A percentile compares a stretch with the other conserved stretches of the same genome.
These are phyloP conservation scores for Phialophora expanda DNA, from an alignment of 2,329 filamentous ascomycete genomes.

Conservation along the genomic window DNA sequence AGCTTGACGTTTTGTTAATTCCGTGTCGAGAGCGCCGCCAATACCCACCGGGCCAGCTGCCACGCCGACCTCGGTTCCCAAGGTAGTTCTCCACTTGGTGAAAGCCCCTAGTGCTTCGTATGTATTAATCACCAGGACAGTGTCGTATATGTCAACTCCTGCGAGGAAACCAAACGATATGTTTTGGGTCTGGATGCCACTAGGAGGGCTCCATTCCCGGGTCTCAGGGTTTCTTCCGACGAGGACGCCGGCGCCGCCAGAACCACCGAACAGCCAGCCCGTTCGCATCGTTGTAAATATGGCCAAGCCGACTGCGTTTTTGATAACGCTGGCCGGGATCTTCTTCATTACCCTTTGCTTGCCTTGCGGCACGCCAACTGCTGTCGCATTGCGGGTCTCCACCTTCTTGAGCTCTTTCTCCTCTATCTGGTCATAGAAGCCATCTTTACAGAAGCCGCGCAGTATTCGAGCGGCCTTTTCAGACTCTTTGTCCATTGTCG, in stretches of 20 bases:
- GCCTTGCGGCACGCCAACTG: conserved; percentile 54
- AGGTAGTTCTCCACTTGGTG: conserved; percentile 74
- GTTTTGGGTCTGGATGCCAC: conserved; percentile 88
- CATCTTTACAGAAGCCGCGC: conserved; percentile 85
- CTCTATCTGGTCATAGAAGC: conserved; percentile 67
- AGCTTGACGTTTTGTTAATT: conserved; percentile 69
- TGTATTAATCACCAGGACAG: conserved; percentile 89
- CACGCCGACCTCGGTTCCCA: conserved; percentile 80
- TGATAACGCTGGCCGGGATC: conserved; percentile 83
- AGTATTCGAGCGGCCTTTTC: conserved; percentile 90
- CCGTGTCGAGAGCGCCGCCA: conserved; percentile 73
- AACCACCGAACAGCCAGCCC: conserved; percentile 88
- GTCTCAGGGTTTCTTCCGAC: conserved; percentile 78
- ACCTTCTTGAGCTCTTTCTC: conserved; percentile 58
- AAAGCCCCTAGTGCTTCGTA: conserved; percentile 83
- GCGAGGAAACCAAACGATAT: conserved; percentile 86
- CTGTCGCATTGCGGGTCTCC: conserved; percentile 41
- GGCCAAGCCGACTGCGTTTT: conserved; percentile 85
- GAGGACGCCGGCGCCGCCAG: conserved; percentile 85
- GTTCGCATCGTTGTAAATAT: conserved; percentile 97
- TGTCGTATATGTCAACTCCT: conserved; percentile 94
- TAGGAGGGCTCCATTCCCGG: conserved; percentile 88
- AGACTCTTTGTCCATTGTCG: conserved; percentile 82
- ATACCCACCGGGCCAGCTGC: conserved; percentile 77
- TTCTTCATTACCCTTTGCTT: conserved; percentile 74